Base-by-base conservation (phyloP, 768 basidiomycete species). In the Pisolithus albus region DNA sequence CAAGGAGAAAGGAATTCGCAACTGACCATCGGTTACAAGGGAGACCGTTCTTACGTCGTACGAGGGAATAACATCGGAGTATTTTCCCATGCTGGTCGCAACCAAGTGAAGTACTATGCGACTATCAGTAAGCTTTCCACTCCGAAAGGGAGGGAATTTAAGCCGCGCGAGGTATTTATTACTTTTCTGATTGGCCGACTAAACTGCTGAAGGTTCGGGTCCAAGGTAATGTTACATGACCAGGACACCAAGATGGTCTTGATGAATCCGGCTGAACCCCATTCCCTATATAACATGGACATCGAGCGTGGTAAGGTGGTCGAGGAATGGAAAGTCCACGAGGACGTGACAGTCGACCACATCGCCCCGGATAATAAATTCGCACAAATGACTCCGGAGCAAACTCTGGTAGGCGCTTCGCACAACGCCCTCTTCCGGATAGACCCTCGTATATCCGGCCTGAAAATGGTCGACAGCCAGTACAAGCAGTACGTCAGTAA, bases 311-410 rank as follows among this genome's bases (percentile, higher is more conserved):
- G 92, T 40, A 95, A 96, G 70, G 84, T 99, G 26, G 92, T 98
- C 19, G 96, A 99, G 65, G 96, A 99, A 66, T 97, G 92, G 93
- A 95, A 92, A 65, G 84, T 99, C n/a, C 86, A 93, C 64, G 92
- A 97, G 34, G 76, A 86, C 62, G 75, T 98, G 56, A 74, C 77
- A 15, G 89, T 99, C 56, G 79, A 87, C 66, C 86, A 95, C 63
- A 88, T 98, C 64, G 82, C 94, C 2, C 94, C 96, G 5, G 84
- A 92, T 59, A 84, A 79, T 71, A 99, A 99, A 70, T 97, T 92
- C 61, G 94, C 96, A 6, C 93, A 88, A 58, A 96, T 85, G 58
- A 93, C 93, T 38, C 79, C 77, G 45, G 86, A 95, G 65, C 90
- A 96, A 66, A 99, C 96, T 2, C 76, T 99, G 50, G 83, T 98